A percentile compares a stretch with the other conserved stretches of the same genome.
Evolutionary conservation across 805 yeast genomes (phyloP).

Genomic region (Kregervanrija delftensis): DNA sequence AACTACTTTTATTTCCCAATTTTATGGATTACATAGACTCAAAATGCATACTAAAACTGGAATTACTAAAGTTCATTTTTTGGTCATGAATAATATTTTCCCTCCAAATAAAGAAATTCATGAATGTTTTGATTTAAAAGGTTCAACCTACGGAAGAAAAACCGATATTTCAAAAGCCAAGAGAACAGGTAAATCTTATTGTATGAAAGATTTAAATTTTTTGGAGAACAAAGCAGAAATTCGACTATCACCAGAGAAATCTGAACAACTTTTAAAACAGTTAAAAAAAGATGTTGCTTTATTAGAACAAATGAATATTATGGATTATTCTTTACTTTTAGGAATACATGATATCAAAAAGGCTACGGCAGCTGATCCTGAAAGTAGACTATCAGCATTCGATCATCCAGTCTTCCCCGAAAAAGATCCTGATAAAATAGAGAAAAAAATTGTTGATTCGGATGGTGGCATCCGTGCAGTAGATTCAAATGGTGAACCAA

Average conservation of each 20-base stretch:
- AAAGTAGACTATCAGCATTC: constrained; percentile 16
- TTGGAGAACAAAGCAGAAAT: constrained; percentile 56
- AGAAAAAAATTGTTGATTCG: constrained; percentile 14
- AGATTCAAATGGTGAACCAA: constrained; percentile 51
- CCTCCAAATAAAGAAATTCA: constrained; percentile 90
- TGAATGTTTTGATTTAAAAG: constrained; percentile 83
- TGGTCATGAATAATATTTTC: constrained; percentile 94
- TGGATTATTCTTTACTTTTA: constrained; percentile 89
- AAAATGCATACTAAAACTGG: constrained; percentile 66
- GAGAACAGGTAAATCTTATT: constrained; percentile 31
- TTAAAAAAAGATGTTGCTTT: constrained; percentile 68
- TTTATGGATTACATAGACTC: constrained; percentile 90
- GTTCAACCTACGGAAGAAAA: constrained; percentile 78
- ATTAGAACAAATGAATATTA: constrained; percentile 68
- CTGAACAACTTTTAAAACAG: constrained; percentile 56
- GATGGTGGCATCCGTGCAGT: constrained; percentile 84
- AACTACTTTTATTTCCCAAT: constrained; percentile 85
- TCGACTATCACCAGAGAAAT: constrained; percentile 69
- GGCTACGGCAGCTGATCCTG: constrained; percentile 26
- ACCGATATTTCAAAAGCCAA: constrained; percentile 34
- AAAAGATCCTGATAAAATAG: constrained; percentile 4
- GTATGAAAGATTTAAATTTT: constrained; percentile 88
- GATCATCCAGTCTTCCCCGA: constrained; percentile 17
- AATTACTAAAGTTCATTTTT: constrained; percentile 74
- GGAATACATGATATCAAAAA: constrained; percentile 81